phyloP scores from a whole-genome alignment of 306 rosid species.

The Prunus kanzakura region DNA sequence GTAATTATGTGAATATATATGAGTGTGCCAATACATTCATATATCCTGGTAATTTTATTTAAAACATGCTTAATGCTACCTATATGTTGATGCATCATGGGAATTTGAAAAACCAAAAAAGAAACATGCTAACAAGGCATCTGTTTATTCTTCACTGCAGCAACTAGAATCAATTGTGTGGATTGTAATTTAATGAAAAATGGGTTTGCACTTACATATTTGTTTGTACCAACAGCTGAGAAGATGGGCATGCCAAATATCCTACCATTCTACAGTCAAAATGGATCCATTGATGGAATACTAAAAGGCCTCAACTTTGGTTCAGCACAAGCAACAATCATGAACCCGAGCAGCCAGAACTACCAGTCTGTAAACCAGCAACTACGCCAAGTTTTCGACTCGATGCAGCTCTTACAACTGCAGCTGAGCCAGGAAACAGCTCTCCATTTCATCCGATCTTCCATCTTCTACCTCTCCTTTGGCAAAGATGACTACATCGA shows the following conservation, averaged over 20 bases:
- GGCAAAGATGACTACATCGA: conserved; percentile 76
- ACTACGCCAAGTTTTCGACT: conserved; percentile 72
- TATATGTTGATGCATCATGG: no score
- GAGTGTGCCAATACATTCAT: no score
- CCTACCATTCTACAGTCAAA: conserved; percentile 58
- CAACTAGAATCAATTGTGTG: not conserved
- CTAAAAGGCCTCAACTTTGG: conserved; percentile 71
- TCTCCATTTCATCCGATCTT: conserved; percentile 53
- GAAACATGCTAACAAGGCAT: no score
- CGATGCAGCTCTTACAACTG: conserved; percentile 63
- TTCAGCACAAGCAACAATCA: conserved; percentile 73
- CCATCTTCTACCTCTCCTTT: conserved; percentile 68
- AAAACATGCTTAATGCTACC: no score
- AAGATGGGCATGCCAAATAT: conserved; percentile 58
- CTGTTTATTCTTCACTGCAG: no score
- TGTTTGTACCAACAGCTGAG: conserved; percentile 41
- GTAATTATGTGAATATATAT: no score
- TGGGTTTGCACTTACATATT: not conserved
- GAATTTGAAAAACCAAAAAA: no score
- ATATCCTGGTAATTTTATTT: no score
- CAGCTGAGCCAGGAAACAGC: conserved; percentile 39
- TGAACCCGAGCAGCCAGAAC: conserved; percentile 55
- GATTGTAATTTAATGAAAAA: not conserved
- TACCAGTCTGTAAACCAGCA: conserved; percentile 85
- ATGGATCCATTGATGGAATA: conserved; percentile 58